These are phyloP conservation scores for Jasminum sambac DNA, from an alignment of 257 asterid species.

Conservation along the genomic window DNA sequence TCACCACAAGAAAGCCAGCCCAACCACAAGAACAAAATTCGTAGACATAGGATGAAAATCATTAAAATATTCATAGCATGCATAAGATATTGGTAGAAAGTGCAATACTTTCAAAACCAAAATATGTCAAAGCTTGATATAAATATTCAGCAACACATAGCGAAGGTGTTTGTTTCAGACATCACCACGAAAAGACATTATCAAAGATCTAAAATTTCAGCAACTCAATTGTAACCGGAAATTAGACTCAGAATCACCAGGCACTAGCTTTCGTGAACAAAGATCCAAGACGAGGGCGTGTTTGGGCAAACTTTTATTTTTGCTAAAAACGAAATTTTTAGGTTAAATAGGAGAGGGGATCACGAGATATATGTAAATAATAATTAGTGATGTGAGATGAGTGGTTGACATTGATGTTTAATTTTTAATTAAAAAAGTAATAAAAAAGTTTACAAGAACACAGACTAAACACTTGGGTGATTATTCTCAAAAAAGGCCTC, in stretches of 20 bases:
- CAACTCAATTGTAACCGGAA: background rate
- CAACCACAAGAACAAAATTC: slow-evolving; percentile 45
- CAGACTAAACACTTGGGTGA: too few species aligned
- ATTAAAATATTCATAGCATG: background rate
- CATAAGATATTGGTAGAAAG: background rate
- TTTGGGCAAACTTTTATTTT: too few species aligned
- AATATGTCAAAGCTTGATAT: background rate
- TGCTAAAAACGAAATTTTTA: too few species aligned
- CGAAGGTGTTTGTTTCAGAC: background rate
- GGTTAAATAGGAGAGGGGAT: too few species aligned
- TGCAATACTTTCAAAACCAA: background rate
- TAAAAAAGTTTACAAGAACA: too few species aligned
- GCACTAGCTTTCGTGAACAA: background rate
- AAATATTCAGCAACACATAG: background rate
- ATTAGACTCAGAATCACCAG: background rate
- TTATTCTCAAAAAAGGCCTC: background rate
- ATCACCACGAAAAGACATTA: background rate
- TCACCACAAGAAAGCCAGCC: slow-evolving; percentile 65
- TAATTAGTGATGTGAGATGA: too few species aligned
- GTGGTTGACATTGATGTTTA: too few species aligned
- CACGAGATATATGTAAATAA: too few species aligned
- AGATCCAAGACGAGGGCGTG: background rate
- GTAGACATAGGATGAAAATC: slow-evolving; percentile 4
- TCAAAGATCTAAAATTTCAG: background rate
- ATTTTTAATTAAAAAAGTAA: too few species aligned